Evolutionary conservation across 768 basidiomycete genomes (phyloP), one percentile per base, ranked within the genome.

Genomic region (Termitomyces sp.): DNA sequence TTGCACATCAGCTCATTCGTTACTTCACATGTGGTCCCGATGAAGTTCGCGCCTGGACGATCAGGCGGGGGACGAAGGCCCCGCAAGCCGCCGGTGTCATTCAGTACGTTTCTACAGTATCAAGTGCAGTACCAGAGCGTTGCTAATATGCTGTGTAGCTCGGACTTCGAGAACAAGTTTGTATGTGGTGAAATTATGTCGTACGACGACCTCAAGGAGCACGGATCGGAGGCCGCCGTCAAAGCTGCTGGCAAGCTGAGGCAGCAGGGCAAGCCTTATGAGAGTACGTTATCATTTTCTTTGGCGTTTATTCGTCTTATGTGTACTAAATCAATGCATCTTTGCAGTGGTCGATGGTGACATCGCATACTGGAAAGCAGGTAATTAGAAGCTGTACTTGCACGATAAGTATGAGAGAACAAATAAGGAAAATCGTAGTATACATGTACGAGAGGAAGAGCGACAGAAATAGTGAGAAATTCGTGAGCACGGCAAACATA

Each of bases 61-160:
- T 99, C 67, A 80, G 95, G 57, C 85, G 84, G 57, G 94, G 93
- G 21, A 95, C 88, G 28, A 97, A 94, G 69, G 96, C 97, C 1
- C 97, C 96, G 3, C 90, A 94, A 68, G 97, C 97, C 8, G 97
- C 97, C 40, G 97, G 97, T 71, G 94, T 98, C 62, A 98, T 98
- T 67, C 96, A 98, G 89, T 93, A 67, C 50, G 89, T 78, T 12
- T 30, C 35, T 19, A n/a, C 10, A 41, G 8, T 1, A 10, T 5
- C 12, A 23, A 23, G 14, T 37, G 10, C 10, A 42, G 3, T 19
- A 26, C 5, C 38, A 15, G 30, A 26, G 17, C 19, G 31, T 46
- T 6, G 31, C 44, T 30, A 23, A 53, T 42, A 41, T 44, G 50
- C 40, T 38, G 17, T 42, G 2, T 58, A 92, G 90, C 78, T 87